Conservation (phyloP, 257 asterid genomes). For the Gentiana macrophylla region DNA sequence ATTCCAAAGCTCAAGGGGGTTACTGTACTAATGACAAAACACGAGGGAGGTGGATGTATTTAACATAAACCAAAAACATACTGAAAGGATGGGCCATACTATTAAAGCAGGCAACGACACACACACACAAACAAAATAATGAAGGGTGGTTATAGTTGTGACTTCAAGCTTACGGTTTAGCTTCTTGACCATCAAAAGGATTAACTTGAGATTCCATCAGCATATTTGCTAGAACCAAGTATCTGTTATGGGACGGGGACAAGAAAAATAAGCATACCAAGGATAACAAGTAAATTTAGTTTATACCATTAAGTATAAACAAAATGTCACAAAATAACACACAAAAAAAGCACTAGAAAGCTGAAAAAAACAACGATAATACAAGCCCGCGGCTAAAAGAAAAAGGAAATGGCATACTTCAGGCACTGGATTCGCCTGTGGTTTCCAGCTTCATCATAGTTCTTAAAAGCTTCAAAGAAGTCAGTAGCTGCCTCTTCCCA, state of each 20-base stretch:
- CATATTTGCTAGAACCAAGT: constrained; percentile 97
- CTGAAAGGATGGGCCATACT: too few species aligned
- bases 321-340: too few species aligned
- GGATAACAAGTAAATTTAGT: too few species aligned
- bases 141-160: background rate
- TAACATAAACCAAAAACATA: background rate
- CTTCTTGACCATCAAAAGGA: constrained; percentile 99
- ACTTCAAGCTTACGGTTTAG: constrained; percentile 73
- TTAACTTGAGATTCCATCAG: constrained; percentile 97
- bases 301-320: too few species aligned
- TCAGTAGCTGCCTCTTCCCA: constrained; percentile 98
- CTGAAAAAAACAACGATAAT: too few species aligned
- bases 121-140: too few species aligned
- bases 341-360: too few species aligned
- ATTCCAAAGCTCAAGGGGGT: too few species aligned
- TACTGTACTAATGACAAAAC: too few species aligned
- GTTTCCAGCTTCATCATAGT: constrained; percentile 97
- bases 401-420: constrained; percentile 38
- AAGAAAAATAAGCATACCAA: background rate
- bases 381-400: background rate
- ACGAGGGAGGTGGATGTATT: background rate
- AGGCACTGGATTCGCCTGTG: constrained; percentile 95
- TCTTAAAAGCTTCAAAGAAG: constrained; percentile 95
- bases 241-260: constrained; percentile 31
- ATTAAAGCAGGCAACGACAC: too few species aligned